Evolutionary conservation across 495 filamentous ascomycete species (phyloP).

Genomic region (Collariella sp.): DNA sequence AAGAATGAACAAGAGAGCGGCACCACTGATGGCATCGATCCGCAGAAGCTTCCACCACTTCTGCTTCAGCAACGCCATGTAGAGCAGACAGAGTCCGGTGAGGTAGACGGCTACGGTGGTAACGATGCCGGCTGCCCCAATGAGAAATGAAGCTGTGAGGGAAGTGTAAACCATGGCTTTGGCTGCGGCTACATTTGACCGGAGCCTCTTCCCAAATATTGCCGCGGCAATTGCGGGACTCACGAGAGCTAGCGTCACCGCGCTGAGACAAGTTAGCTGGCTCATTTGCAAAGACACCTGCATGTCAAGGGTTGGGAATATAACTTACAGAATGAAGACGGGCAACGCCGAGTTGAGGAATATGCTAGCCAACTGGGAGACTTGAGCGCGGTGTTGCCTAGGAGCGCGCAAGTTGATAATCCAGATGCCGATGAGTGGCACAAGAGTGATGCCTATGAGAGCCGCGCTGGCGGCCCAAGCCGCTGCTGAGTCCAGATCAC

Average conservation of each 20-base stretch:
- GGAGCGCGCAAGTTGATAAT: background rate
- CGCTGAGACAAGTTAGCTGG: background rate
- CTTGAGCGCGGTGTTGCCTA: background rate
- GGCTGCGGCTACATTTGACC: background rate
- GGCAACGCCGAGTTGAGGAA: background rate
- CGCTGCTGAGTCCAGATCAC: background rate
- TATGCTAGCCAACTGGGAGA: background rate
- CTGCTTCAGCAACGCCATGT: background rate
- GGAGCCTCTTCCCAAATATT: background rate
- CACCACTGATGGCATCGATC: background rate
- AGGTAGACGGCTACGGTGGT: background rate
- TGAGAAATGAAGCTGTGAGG: background rate
- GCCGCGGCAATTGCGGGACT: background rate
- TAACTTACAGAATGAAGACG: background rate
- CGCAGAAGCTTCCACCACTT: conserved; percentile 4
- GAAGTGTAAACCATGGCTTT: background rate
- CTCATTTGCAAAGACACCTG: background rate
- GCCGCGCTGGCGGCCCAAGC: background rate
- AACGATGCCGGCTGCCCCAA: background rate
- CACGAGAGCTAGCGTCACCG: background rate
- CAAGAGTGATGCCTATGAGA: background rate
- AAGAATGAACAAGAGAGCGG: background rate
- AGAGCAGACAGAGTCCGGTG: background rate
- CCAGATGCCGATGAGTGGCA: background rate
- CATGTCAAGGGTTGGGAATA: too few species aligned